A percentile compares a stretch with the other conserved stretches of the same genome.
Evolutionary conservation across 441 rosid species (phyloP).

Genomic region (Gossypium davidsonii): DNA sequence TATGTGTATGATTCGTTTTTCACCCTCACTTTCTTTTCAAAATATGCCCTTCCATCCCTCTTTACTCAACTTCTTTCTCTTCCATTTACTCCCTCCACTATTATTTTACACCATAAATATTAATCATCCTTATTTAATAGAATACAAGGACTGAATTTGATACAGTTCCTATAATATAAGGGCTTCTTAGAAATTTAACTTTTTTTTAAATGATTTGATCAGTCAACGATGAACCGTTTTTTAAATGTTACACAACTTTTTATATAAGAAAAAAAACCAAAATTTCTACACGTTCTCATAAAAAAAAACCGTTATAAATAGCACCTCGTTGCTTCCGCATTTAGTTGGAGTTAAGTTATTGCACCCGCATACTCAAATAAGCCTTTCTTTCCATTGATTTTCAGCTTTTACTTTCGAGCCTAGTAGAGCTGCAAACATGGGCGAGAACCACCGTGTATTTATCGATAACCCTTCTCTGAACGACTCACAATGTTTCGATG

Average conservation of each 20-base stretch:
- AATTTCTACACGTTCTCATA: background rate
- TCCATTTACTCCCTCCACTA: background rate
- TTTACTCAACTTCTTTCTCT: background rate
- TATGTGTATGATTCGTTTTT: background rate
- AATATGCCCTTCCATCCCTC: background rate
- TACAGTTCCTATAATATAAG: background rate
- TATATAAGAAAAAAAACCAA: too few species aligned
- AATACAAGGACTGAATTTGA: too few species aligned
- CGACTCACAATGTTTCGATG: constrained; percentile 25
- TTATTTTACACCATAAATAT: background rate
- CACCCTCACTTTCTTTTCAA: background rate
- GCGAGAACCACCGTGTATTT: background rate
- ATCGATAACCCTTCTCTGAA: background rate
- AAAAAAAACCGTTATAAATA: background rate
- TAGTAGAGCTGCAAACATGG: background rate
- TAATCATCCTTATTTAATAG: background rate
- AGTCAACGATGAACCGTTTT: too few species aligned
- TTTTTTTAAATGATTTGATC: too few species aligned
- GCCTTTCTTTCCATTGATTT: background rate
- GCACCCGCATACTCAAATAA: background rate
- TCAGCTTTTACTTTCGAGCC: too few species aligned
- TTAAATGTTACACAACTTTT: too few species aligned
- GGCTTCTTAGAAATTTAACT: background rate
- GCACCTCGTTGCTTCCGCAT: background rate
- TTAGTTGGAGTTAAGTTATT: background rate